These are phyloP conservation scores for Sarcomyxa edulis DNA, from an alignment of 768 basidiomycete genomes.

Conservation along the genomic window DNA sequence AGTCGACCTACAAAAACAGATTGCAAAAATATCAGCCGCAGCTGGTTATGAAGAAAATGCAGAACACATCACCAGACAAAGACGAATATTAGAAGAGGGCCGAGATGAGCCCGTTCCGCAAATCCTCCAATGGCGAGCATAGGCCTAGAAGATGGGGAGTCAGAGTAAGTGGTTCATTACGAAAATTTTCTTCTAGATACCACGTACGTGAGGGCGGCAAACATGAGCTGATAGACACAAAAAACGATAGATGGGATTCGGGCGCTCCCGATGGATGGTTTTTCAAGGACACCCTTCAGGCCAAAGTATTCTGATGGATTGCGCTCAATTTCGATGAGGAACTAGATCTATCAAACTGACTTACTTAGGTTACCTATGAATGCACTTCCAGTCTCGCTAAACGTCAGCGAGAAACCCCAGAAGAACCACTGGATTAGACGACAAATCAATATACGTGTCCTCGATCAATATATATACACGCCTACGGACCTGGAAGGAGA, in stretches of 20 bases:
- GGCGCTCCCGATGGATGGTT: conserved; percentile 67
- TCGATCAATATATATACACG: too few species aligned
- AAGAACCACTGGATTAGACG: conserved; percentile 76
- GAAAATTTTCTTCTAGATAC: too few species aligned
- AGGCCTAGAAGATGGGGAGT: conserved; percentile 40
- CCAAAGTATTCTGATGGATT: conserved; percentile 65
- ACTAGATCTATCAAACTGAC: conserved; percentile 18
- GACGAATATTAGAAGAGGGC: conserved; percentile 84
- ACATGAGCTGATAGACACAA: conserved; percentile 87
- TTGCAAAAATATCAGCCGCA: too few species aligned
- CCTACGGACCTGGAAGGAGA: conserved; percentile 78
- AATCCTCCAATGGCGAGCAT: conserved; percentile 90
- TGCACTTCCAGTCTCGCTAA: conserved; percentile 66
- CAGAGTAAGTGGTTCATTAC: too few species aligned
- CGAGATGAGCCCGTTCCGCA: conserved; percentile 82
- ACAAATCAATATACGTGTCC: too few species aligned
- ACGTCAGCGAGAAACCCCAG: conserved; percentile 94
- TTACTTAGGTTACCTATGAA: conserved; percentile 85
- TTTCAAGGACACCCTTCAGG: conserved; percentile 69
- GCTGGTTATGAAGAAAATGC: too few species aligned
- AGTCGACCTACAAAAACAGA: too few species aligned
- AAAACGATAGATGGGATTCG: conserved; percentile 74
- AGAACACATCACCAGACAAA: too few species aligned
- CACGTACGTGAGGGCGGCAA: conserved; percentile 79
- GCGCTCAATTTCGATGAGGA: conserved; percentile 1